Evolutionary conservation across 495 filamentous ascomycete species (phyloP).

Genomic region (Podospora pseudopauciseta): DNA sequence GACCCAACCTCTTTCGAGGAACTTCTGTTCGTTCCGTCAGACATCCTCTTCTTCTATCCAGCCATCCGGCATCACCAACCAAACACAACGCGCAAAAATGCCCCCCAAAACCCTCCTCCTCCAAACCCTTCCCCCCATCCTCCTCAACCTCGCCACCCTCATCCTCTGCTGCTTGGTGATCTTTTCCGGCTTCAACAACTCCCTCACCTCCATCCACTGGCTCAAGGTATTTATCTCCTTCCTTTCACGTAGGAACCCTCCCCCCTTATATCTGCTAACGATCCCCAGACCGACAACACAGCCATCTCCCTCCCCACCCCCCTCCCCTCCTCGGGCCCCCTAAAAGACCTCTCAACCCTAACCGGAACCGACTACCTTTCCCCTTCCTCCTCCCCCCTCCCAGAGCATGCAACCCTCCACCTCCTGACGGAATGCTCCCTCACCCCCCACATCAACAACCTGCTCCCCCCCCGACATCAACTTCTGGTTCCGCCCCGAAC

Average conservation of each 20-base stretch:
- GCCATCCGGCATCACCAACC: neutral
- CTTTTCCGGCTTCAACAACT: slow-evolving; percentile 27
- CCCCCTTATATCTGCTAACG: neutral
- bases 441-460: slow-evolving; percentile 18
- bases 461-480: slow-evolving; percentile 32
- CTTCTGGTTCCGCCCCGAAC: slow-evolving; percentile 34
- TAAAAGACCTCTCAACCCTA: slow-evolving; percentile 32
- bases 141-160: slow-evolving; percentile 29
- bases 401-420: slow-evolving; percentile 30
- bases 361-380: slow-evolving; percentile 27
- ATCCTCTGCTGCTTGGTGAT: slow-evolving; percentile 29
- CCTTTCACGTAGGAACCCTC: neutral
- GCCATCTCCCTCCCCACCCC: slow-evolving; percentile 29
- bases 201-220: slow-evolving; percentile 25
- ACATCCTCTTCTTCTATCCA: neutral
- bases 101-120: slow-evolving; percentile 5
- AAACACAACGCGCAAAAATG: slow-evolving; percentile 17
- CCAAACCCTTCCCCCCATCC: slow-evolving; percentile 16
- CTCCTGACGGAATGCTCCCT: slow-evolving; percentile 36
- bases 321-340: slow-evolving; percentile 30
- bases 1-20: neutral
- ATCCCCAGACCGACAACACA: slow-evolving; percentile 28
- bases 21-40: neutral
- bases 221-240: slow-evolving; percentile 27
- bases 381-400: slow-evolving; percentile 29